These are phyloP conservation scores for Blastobotrys apis DNA, from an alignment of 1,139 yeast genomes.

Conservation along the genomic window DNA sequence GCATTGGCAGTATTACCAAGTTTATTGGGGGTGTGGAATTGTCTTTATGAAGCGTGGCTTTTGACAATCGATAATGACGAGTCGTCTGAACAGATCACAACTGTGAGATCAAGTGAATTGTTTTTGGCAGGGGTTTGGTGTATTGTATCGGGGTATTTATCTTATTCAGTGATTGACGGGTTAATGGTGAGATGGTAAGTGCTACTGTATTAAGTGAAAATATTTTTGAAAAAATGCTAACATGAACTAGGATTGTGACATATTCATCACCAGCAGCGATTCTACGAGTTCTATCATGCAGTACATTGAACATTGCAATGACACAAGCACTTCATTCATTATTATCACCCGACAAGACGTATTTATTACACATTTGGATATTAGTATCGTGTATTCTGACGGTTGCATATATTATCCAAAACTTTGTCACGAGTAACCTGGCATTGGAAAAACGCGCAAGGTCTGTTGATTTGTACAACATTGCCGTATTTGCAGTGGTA, in stretches of 20 bases:
- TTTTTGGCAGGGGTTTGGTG: slow-evolving; percentile 45
- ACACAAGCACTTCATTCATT: slow-evolving; percentile 62
- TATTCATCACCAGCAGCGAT: slow-evolving; percentile 87
- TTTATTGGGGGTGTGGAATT: slow-evolving; percentile 50
- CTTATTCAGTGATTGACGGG: slow-evolving; percentile 82
- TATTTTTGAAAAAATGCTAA: too few species aligned
- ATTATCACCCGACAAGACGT: slow-evolving; percentile 46
- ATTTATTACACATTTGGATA: slow-evolving; percentile 87
- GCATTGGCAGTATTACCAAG: slow-evolving; percentile 70
- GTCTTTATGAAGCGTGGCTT: slow-evolving; percentile 48
- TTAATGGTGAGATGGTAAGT: slow-evolving; percentile 87
- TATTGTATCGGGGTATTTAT: slow-evolving; percentile 76
- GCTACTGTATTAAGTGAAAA: too few species aligned
- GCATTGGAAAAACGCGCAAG: slow-evolving; percentile 46
- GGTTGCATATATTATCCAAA: slow-evolving; percentile 77
- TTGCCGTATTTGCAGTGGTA: slow-evolving; percentile 92
- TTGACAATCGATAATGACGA: slow-evolving; percentile 19
- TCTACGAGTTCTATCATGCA: slow-evolving; percentile 76
- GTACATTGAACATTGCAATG: slow-evolving; percentile 63
- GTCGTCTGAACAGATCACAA: slow-evolving; percentile 27
- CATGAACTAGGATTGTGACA: too few species aligned
- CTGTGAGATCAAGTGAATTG: slow-evolving; percentile 38
- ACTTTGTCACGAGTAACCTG: slow-evolving; percentile 81
- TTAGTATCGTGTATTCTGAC: slow-evolving; percentile 81
- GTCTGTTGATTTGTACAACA: slow-evolving; percentile 65